phyloP scores from a whole-genome alignment of 192 early-diverging fungal species.

The Paraglomus occultum region DNA sequence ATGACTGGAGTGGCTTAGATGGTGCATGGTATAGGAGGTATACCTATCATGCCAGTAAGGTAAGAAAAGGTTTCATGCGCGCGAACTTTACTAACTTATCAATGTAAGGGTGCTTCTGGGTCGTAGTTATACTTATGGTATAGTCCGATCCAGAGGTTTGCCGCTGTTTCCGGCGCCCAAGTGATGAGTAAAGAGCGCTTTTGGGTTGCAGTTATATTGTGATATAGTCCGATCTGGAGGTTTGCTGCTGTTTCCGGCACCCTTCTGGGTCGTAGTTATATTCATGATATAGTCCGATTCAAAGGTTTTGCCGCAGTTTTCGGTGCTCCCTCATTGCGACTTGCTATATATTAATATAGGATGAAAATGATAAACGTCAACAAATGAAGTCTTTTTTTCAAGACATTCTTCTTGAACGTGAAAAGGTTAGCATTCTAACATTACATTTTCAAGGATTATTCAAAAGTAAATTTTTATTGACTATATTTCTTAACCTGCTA shows the following conservation, averaged over 20 bases:
- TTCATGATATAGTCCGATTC: slow-evolving; percentile 23
- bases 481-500: slow-evolving; percentile 10
- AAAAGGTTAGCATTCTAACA: slow-evolving; percentile 14
- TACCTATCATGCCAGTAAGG: not conserved
- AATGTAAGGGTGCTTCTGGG: too few species aligned
- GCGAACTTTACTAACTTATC: not conserved
- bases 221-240: slow-evolving; percentile 5
- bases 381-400: slow-evolving; percentile 23
- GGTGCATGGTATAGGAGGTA: not conserved
- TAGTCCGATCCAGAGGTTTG: slow-evolving; percentile 1
- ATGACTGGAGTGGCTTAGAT: slow-evolving; percentile 15
- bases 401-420: slow-evolving; percentile 25
- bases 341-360: slow-evolving; percentile 8
- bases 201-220: slow-evolving; percentile 13
- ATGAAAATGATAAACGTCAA: not conserved
- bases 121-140: not conserved
- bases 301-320: slow-evolving; percentile 23
- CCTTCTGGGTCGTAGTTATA: slow-evolving; percentile 19
- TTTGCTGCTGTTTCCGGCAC: too few species aligned
- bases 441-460: slow-evolving; percentile 7
- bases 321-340: not conserved
- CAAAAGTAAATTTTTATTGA: slow-evolving; percentile 12
- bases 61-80: not conserved
- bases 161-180: too few species aligned
- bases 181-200: too few species aligned